Percentiles rank a stretch among this genome's conserved stretches.
Evolutionary conservation across 169 alveolate species (phyloP).

Genomic region (Perkinsus chesapeaki): DNA sequence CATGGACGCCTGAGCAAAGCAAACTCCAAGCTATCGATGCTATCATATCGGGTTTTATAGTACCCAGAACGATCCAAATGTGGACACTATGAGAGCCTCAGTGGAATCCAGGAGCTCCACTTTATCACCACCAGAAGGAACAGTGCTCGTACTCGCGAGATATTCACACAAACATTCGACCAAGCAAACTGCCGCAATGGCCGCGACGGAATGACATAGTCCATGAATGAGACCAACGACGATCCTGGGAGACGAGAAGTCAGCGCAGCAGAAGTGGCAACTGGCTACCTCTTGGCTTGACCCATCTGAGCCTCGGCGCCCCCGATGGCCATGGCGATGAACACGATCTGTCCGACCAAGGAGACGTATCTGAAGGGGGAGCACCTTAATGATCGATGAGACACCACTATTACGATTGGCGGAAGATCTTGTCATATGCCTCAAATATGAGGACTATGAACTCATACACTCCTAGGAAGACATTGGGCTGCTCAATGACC

Average conservation of each 20-base stretch:
- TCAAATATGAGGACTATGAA: background rate
- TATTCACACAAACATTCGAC: background rate
- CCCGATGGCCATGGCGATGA: background rate
- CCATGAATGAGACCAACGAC: background rate
- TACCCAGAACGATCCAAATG: background rate
- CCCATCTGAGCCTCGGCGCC: background rate
- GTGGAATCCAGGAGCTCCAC: background rate
- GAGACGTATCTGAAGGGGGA: background rate
- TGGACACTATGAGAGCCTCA: background rate
- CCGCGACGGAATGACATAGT: background rate
- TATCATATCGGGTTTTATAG: background rate
- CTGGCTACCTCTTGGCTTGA: background rate
- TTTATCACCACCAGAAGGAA: background rate
- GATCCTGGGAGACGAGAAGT: background rate
- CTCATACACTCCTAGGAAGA: background rate
- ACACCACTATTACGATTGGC: background rate
- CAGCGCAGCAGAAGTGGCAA: background rate
- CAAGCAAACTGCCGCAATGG: background rate
- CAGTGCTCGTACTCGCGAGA: background rate
- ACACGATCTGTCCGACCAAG: background rate
- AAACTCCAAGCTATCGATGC: background rate
- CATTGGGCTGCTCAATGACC: background rate
- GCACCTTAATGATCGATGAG: no score
- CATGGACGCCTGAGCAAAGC: background rate
- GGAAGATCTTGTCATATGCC: background rate